A percentile compares a stretch with the other conserved stretches of the same genome.
phyloP scores from a whole-genome alignment of 2,329 filamentous ascomycete species.

The Colletotrichum sp. region DNA sequence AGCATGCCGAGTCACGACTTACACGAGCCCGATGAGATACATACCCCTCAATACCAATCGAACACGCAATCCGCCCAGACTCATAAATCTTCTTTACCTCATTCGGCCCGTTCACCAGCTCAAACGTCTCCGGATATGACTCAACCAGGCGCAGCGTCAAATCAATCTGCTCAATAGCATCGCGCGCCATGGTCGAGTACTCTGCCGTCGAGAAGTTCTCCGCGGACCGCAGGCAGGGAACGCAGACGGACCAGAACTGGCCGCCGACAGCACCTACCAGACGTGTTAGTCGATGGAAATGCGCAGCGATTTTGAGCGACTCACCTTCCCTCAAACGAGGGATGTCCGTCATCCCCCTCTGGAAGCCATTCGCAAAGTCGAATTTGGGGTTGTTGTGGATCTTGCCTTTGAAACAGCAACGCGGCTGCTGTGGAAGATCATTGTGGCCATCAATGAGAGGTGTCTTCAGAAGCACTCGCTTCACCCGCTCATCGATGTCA shows the following conservation, averaged over 20 bases:
- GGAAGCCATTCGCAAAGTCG: conserved; percentile 33
- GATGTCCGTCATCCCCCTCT: conserved; percentile 36
- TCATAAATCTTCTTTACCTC: conserved; percentile 31
- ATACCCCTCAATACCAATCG: conserved; percentile 38
- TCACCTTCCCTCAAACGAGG: conserved; percentile 26
- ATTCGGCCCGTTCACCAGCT: conserved; percentile 28
- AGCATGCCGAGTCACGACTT: background rate
- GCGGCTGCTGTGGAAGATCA: conserved; percentile 33
- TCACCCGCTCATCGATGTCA: conserved; percentile 31
- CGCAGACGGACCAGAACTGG: conserved; percentile 35
- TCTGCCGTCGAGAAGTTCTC: conserved; percentile 28
- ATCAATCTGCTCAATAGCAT: conserved; percentile 27
- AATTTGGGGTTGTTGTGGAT: conserved; percentile 37
- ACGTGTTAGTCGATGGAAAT: too few species aligned
- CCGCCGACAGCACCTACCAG: conserved; percentile 27
- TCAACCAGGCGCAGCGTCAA: conserved; percentile 28
- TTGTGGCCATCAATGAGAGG: conserved; percentile 41
- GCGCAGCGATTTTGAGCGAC: too few species aligned
- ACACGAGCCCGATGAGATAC: background rate
- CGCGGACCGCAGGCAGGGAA: conserved; percentile 26
- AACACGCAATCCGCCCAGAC: conserved; percentile 35
- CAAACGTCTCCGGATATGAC: conserved; percentile 26
- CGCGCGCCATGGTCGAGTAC: conserved; percentile 25
- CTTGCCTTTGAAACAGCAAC: conserved; percentile 31
- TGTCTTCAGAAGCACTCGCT: conserved; percentile 28